Evolutionary conservation across 2,329 filamentous ascomycete genomes (phyloP), one percentile per base, ranked within the genome.

Genomic region (Colletotrichum camelliae): DNA sequence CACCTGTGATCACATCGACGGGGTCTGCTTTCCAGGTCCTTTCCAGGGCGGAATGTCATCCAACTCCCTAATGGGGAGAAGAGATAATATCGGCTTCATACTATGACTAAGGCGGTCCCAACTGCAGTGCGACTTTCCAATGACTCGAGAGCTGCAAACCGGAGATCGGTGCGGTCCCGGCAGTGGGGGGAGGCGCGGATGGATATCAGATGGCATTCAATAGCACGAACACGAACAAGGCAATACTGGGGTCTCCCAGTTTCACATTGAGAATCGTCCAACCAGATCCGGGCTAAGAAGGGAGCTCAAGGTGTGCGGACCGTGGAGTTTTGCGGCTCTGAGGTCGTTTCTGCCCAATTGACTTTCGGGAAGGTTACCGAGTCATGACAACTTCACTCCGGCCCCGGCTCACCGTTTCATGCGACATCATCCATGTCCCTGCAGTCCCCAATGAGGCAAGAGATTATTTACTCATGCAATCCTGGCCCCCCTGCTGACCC

Each of bases 381-480:
- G 73, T 75, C 73, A 75, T 66, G 33, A 62, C 48, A 73, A 58
- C 48, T 37, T n/a, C 48, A 67, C 9, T 21, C 62, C 15, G 74
- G 57, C 60, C 35, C 64, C 43, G 70, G 60, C 58, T 76, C 70
- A 74, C 58, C 58, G 74, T 76, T 61, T 69, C 64, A 66, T 69
- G 74, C 74, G 24, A 69, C 58, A 60, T 10, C 9, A 74, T 65
- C 72, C 72, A 43, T 68, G 55, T 48, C 67, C 57, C 27, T 70
- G 18, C 13, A 43, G 24, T 18, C 65, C 58, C 64, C 37, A 48
- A 39, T 65, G 37, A 18, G 70, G 74, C 61, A 69, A 52, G 43
- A 65, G 31, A 64, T 39, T 67, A 43, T 67, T 58, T 66, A 37
- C 70, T 65, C 57, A 68, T 73, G 48, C 65, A 21, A n/a, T n/a